Evolutionary conservation across 176 grass and related monocot species (phyloP).

Genomic region (Oryza glumipatula): DNA sequence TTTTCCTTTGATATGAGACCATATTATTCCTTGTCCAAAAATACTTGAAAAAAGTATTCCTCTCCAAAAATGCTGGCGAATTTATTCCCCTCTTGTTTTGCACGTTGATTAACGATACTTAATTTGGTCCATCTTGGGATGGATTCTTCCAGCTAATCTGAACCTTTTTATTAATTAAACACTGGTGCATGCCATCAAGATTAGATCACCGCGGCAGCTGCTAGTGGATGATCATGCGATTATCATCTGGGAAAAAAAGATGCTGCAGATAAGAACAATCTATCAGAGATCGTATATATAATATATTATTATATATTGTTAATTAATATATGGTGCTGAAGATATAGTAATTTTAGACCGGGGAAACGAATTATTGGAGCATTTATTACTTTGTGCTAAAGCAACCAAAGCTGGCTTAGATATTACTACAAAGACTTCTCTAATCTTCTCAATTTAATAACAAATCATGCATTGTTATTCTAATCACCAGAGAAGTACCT

Average conservation of each 20-base stretch:
- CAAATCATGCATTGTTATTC: not conserved
- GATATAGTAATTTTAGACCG: not conserved
- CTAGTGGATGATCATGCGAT: not conserved
- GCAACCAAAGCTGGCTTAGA: not conserved
- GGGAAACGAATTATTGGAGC: not conserved
- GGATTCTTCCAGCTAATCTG: not conserved
- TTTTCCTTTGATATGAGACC: not conserved
- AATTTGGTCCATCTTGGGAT: not conserved
- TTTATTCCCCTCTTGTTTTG: not conserved
- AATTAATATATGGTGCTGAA: not conserved
- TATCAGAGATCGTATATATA: not conserved
- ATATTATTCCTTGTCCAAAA: not conserved
- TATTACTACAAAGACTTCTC: not conserved
- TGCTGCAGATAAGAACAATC: not conserved
- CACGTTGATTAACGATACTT: not conserved
- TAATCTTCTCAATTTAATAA: too few species aligned
- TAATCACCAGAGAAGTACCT: not conserved
- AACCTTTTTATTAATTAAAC: not conserved
- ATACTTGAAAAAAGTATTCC: not conserved
- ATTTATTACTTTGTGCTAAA: slow-evolving; percentile 1
- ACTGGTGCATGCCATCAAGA: not conserved
- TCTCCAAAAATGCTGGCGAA: not conserved
- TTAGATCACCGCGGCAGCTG: not conserved
- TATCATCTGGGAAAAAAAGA: not conserved
- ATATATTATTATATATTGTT: not conserved